Conservation (phyloP, 306 rosid species). For the Sophora flavescens region DNA sequence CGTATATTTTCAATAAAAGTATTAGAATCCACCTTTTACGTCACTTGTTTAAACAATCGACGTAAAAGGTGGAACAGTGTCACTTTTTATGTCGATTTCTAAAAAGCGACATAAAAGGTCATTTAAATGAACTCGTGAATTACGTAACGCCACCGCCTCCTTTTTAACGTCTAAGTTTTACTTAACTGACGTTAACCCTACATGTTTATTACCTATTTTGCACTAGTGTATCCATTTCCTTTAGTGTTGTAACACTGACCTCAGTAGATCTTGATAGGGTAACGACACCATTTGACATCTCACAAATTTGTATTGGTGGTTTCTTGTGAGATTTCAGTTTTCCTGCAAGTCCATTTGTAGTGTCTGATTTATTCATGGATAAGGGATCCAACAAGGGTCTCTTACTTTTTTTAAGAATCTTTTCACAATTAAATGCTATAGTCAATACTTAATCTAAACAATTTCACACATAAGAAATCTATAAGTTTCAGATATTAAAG, state of each 20-base stretch:
- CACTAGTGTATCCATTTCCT: slow-evolving; percentile 98
- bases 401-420: slow-evolving; percentile 98
- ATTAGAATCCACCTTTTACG: too few species aligned
- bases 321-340: slow-evolving; percentile 78
- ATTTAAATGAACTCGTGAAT: too few species aligned
- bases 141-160: too few species aligned
- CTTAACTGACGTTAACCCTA: too few species aligned
- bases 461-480: slow-evolving; percentile 20
- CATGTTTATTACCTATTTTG: too few species aligned
- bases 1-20: too few species aligned
- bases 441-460: slow-evolving; percentile 52
- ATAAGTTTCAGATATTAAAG: slow-evolving; percentile 34
- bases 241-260: slow-evolving; percentile 78
- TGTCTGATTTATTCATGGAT: slow-evolving; percentile 77
- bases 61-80: too few species aligned
- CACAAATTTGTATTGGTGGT: slow-evolving; percentile 98
- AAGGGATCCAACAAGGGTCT: slow-evolving; percentile 87
- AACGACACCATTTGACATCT: slow-evolving; percentile 95
- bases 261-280: slow-evolving; percentile 98
- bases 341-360: slow-evolving; percentile 81
- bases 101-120: too few species aligned
- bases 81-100: too few species aligned
- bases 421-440: slow-evolving; percentile 47
- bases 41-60: too few species aligned
- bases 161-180: too few species aligned